These are phyloP conservation scores for Withania somnifera DNA, from an alignment of 305 asterid genomes.

Conservation along the genomic window DNA sequence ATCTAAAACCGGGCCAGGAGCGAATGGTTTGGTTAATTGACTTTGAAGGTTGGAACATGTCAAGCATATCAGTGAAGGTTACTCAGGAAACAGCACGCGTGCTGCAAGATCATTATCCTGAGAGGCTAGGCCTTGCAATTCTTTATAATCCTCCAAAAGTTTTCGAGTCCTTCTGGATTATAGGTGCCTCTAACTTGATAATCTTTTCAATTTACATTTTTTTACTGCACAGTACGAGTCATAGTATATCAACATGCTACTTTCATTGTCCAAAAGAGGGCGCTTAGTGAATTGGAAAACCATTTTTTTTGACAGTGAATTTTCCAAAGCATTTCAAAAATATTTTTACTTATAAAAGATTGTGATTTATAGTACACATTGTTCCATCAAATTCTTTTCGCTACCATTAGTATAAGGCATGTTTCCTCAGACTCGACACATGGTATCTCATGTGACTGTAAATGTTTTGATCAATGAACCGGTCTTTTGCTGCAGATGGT, in stretches of 20 bases:
- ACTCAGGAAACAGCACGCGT: slow-evolving; percentile 42
- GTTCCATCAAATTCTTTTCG: too few species aligned
- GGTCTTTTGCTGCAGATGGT: slow-evolving; percentile 28
- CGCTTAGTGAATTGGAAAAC: too few species aligned
- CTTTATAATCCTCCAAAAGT: slow-evolving; percentile 58
- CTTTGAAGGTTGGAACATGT: slow-evolving; percentile 44
- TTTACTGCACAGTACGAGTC: background rate
- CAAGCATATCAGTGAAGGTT: slow-evolving; percentile 38
- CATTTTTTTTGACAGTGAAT: too few species aligned
- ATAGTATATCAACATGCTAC: background rate
- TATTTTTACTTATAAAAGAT: too few species aligned
- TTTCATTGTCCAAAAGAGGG: background rate
- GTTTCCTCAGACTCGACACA: too few species aligned
- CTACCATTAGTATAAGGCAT: too few species aligned
- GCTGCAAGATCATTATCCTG: slow-evolving; percentile 52
- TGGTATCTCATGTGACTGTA: too few species aligned
- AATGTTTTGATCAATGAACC: background rate
- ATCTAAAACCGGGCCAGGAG: slow-evolving; percentile 31
- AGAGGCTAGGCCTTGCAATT: slow-evolving; percentile 54
- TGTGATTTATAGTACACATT: too few species aligned
- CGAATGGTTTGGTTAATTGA: slow-evolving; percentile 61
- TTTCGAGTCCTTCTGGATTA: slow-evolving; percentile 62
- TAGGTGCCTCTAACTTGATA: slow-evolving; percentile 10
- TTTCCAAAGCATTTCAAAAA: too few species aligned
- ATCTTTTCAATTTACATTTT: background rate